phyloP scores from a whole-genome alignment of 169 alveolate genomes.

The Cyclospora cayetanensis region DNA sequence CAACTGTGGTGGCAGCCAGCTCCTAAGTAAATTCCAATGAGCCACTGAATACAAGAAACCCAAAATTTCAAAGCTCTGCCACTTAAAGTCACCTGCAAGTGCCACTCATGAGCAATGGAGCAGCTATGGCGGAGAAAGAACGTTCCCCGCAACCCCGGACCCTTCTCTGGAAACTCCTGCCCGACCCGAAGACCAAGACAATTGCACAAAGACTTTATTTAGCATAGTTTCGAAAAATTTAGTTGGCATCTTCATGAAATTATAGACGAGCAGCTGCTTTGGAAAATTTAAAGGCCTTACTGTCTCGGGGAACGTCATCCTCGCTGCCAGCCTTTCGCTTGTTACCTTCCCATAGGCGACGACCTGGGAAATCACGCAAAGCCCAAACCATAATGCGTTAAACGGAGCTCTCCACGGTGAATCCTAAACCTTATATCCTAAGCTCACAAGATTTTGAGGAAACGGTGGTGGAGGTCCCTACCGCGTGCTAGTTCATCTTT shows the following conservation, averaged over 20 bases:
- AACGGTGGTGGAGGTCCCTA: not conserved
- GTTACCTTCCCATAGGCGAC: conserved; percentile 51
- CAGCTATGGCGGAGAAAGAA: no score
- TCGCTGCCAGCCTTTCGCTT: conserved; percentile 46
- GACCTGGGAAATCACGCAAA: conserved; percentile 10
- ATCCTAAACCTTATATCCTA: not conserved
- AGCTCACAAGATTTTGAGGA: not conserved
- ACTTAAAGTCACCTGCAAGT: no score
- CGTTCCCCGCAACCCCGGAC: no score
- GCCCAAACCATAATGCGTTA: not conserved
- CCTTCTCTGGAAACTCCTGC: no score
- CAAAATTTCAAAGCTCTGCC: no score
- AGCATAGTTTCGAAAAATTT: no score
- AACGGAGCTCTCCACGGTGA: not conserved
- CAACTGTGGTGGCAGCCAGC: conserved; percentile 58
- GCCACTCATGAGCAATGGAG: no score
- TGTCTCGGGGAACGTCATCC: conserved; percentile 45
- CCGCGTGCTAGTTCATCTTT: not conserved
- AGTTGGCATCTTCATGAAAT: no score
- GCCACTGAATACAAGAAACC: conserved; percentile 35
- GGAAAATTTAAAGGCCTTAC: not conserved
- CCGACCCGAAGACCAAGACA: no score
- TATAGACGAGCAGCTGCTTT: no score
- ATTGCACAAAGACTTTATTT: no score
- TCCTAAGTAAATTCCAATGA: conserved; percentile 43